Conservation (phyloP, 1,284 basidiomycete species). For the Ceratorhiza oryzae-sativae region DNA sequence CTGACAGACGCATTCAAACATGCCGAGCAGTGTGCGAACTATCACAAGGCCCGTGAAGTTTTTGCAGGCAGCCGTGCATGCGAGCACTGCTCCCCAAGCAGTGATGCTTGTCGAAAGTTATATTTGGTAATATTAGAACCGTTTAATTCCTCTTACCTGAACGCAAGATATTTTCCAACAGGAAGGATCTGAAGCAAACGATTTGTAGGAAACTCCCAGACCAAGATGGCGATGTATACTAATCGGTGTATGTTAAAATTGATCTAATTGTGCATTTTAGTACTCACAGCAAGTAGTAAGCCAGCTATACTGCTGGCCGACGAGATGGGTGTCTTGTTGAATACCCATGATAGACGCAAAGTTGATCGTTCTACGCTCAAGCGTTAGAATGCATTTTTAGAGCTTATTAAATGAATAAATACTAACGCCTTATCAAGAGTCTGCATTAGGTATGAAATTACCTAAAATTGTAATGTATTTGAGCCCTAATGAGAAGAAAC, state of each 20-base stretch:
- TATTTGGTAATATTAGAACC: not conserved
- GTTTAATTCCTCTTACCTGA: conserved; percentile 58
- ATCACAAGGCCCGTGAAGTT: conserved; percentile 58
- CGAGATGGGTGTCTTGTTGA: conserved; percentile 55
- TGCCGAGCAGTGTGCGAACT: conserved; percentile 59
- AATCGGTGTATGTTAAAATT: conserved; percentile 18
- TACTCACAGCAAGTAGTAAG: conserved; percentile 58
- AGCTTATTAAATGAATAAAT: not conserved
- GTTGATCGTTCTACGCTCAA: conserved; percentile 53
- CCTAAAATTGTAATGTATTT: not conserved
- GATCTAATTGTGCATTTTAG: not conserved
- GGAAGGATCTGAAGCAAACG: conserved; percentile 59
- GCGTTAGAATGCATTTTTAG: not conserved
- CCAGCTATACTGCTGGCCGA: conserved; percentile 62
- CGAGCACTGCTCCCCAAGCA: conserved; percentile 60
- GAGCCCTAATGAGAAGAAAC: not conserved
- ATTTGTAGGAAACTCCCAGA: conserved; percentile 62
- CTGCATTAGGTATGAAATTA: conserved; percentile 59
- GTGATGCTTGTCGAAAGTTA: conserved; percentile 52
- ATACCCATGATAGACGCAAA: conserved; percentile 67
- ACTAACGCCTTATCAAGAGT: conserved; percentile 57
- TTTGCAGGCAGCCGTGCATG: conserved; percentile 58
- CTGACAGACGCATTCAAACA: conserved; percentile 62
- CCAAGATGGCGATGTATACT: conserved; percentile 58
- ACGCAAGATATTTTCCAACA: conserved; percentile 58